Evolutionary conservation across 2,329 filamentous ascomycete genomes (phyloP), one percentile per base, ranked within the genome.

Genomic region (Neofusicoccum parvum): DNA sequence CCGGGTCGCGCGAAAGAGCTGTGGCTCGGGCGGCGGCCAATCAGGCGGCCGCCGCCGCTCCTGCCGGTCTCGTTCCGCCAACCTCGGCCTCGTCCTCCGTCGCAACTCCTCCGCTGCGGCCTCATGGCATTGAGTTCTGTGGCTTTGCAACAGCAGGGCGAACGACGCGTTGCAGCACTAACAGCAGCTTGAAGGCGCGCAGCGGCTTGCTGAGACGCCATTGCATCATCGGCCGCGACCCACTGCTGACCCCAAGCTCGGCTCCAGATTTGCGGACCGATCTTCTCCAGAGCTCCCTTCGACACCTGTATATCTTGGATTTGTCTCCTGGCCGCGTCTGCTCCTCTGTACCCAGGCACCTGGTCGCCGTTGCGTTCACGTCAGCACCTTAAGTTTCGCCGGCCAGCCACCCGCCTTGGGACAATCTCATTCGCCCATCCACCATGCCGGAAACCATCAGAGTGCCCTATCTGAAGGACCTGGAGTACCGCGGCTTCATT

Each of bases 401-500:
- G 4, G 20, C 17, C 7, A 14, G 15, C 36, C 39, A 3, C n/a
- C 15, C 17, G 23, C 23, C 23, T n/a, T 34, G 14, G 20, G 6
- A n/a, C 23, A 11, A 20, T 3, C 32, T 20, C 32, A 37, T 37
- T 53, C 50, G 50, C 17, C 15, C 27, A 53, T 11, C 34, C 50
- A 37, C 15, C 50, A 60, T 60, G 56, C 43, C 56, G 32, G 56
- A 60, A 15, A 48, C 56, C 56, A 60, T 60, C 27, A 60, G 56
- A 49, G 54, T 45, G 14, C 73, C 78, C 2, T 78, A 77, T 65
- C 66, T 67, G 2, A 66, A 75, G 39, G 73, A 81, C 63, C 73
- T 81, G 5, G 74, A 78, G 7, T 74, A 79, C 20, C 78, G 82
- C 14, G 85, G 85, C 54, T 80, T 79, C 66, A 75, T 86, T 32